Base-by-base conservation (phyloP, 257 asterid genomes). In the Nicotiana otophora region DNA sequence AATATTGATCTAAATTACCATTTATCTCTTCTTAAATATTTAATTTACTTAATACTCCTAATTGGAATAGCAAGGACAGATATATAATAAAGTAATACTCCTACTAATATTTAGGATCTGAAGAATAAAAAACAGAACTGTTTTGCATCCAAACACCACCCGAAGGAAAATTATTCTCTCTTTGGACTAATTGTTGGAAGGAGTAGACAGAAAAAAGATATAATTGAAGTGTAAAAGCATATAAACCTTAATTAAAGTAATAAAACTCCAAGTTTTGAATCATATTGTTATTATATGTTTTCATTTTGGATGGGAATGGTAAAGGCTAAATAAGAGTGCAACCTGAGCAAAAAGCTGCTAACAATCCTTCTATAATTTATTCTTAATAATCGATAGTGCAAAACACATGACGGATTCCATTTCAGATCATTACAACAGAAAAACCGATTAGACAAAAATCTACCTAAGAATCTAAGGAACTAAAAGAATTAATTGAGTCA, bases 371-470 rank as follows among this genome's bases (percentile, higher is more conserved):
- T 67, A 67, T 67, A 34, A 34, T 67, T 33, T 67, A 67, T 17
- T 26, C 69, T 75, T 72, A 74, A 74, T 48, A 1, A 7, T 74
- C 23, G 80, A 51, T 80, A 62, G 63, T 80, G 74, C 39, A 48
- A 48, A 39, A 42, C 82, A 80, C 74, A 80, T 62, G 72, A 80
- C 9, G 26, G 82, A 80, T 62, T 62, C 82, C 64, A 81, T 81
- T 65, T 42, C 83, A 46, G 33, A 81, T 63, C 26, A 48, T 33
- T 65, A 65, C 77, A 81, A 48, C 62, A 48, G 72, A 81, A 81
- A 63, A 33, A 68, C 12, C 16, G 64, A 68, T 16, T 82, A 68
- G 57, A 64, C 77, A 81, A 81, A 81, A 64, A 81, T 67, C 53
- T 75, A 51, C 63, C 80, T 48, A 75, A 51, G 80, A 75, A 75